These are phyloP conservation scores for Pulveroboletus sp. DNA, from an alignment of 768 basidiomycete genomes.

Conservation along the genomic window DNA sequence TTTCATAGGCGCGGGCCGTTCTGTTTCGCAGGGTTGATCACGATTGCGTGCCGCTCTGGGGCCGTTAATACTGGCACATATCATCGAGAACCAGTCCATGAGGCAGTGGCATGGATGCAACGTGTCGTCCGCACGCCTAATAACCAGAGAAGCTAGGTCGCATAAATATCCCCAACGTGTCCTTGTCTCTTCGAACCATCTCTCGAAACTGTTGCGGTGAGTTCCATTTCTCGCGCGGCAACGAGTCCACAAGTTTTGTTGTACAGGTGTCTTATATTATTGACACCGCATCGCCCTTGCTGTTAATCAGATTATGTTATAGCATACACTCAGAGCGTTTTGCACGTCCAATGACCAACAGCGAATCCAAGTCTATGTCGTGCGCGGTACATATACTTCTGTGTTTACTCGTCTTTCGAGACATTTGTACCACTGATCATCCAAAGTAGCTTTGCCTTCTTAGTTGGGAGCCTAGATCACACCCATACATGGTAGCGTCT, in stretches of 20 bases:
- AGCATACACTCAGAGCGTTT: background rate
- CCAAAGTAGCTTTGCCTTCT: conserved; percentile 1
- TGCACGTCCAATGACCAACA: background rate
- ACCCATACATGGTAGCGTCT: background rate
- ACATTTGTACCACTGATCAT: no score
- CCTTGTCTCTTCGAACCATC: conserved; percentile 6
- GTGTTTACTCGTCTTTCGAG: no score
- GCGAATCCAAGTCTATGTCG: no score
- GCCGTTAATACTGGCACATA: no score
- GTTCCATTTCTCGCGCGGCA: conserved; percentile 12
- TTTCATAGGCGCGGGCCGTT: no score
- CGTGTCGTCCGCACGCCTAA: conserved; percentile 12
- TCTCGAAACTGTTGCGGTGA: conserved; percentile 8
- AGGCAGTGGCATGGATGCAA: conserved; percentile 16
- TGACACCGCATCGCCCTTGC: conserved; percentile 7
- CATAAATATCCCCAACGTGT: conserved; percentile 19
- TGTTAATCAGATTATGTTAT: background rate
- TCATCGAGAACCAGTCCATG: conserved; percentile 4
- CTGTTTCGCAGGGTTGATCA: no score
- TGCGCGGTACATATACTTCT: no score
- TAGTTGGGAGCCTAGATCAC: background rate
- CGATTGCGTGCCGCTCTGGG: no score
- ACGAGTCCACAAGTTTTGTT: conserved; percentile 4
- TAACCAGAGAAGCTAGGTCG: conserved; percentile 3
- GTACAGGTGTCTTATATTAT: conserved; percentile 4